These are phyloP conservation scores for Stephania japonica DNA, from an alignment of 164 flowering plant species.

Conservation along the genomic window DNA sequence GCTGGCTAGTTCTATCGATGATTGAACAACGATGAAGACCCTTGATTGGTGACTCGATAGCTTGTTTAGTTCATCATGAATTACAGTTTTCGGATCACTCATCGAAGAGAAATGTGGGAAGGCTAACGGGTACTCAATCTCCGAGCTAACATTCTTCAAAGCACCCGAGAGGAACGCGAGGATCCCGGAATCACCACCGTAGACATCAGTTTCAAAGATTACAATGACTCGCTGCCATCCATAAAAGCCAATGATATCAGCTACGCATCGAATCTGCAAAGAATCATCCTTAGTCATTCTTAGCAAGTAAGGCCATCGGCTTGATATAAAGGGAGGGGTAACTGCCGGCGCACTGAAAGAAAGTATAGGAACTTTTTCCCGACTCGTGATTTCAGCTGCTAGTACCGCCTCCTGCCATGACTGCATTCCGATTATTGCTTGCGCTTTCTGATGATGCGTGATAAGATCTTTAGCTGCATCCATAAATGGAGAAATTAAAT, in stretches of 20 bases:
- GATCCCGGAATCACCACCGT: slow-evolving; percentile 11
- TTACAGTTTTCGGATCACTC: slow-evolving; percentile 13
- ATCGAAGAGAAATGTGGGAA: slow-evolving; percentile 14
- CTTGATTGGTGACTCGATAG: slow-evolving; percentile 12
- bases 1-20: slow-evolving; percentile 12
- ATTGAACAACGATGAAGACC: slow-evolving; percentile 22
- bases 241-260: slow-evolving; percentile 27
- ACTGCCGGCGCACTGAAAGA: slow-evolving; percentile 33
- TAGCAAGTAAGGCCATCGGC: slow-evolving; percentile 42
- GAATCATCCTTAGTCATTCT: slow-evolving; percentile 22
- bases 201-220: slow-evolving; percentile 39
- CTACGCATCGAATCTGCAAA: slow-evolving; percentile 28
- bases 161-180: slow-evolving; percentile 18
- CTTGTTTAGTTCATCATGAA: slow-evolving; percentile 13
- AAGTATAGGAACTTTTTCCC: slow-evolving; percentile 36
- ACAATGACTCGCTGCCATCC: slow-evolving; percentile 22
- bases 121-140: slow-evolving; percentile 17
- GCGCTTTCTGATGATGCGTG: slow-evolving; percentile 15
- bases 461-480: slow-evolving; percentile 28
- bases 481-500: background rate
- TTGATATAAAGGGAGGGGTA: slow-evolving; percentile 17
- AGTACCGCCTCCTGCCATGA: slow-evolving; percentile 42
- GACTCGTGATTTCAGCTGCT: slow-evolving; percentile 34
- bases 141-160: slow-evolving; percentile 14
- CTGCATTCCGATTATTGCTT: slow-evolving; percentile 32